A percentile compares a stretch with the other conserved stretches of the same genome.
phyloP scores from a whole-genome alignment of 208 protist species.

The Histomonas meleagridis region DNA sequence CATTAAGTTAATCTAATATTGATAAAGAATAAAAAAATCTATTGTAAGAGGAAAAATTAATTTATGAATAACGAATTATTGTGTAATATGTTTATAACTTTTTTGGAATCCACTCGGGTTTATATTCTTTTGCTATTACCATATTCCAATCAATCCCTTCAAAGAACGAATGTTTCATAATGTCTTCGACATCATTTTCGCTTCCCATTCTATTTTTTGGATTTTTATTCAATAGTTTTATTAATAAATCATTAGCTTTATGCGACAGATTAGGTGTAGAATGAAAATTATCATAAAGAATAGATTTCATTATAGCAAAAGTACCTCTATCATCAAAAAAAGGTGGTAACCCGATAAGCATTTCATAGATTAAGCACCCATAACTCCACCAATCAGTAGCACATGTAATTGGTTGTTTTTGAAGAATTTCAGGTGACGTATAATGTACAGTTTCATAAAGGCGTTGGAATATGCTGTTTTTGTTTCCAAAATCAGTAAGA shows the following conservation, averaged over 20 bases:
- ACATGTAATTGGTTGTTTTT: background rate
- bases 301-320: background rate
- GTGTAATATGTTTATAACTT: too few relatives aligned
- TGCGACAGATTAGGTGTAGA: background rate
- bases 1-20: too few relatives aligned
- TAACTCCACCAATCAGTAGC: constrained; percentile 27
- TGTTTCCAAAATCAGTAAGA: constrained; percentile 39
- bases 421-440: constrained; percentile 46
- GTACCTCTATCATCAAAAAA: background rate
- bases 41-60: too few relatives aligned
- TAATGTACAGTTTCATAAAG: constrained; percentile 56
- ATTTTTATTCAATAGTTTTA: background rate
- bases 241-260: background rate
- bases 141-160: constrained; percentile 21
- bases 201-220: background rate
- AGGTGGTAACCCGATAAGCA: background rate
- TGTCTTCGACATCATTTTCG: background rate
- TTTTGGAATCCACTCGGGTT: background rate
- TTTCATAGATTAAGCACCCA: background rate
- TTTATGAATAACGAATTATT: too few relatives aligned
- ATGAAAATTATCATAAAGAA: background rate
- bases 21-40: too few relatives aligned
- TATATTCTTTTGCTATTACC: background rate
- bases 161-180: background rate
- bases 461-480: constrained; percentile 39